These are phyloP conservation scores for Moesziomyces sp. DNA, from an alignment of 1,284 basidiomycete genomes.

Conservation along the genomic window DNA sequence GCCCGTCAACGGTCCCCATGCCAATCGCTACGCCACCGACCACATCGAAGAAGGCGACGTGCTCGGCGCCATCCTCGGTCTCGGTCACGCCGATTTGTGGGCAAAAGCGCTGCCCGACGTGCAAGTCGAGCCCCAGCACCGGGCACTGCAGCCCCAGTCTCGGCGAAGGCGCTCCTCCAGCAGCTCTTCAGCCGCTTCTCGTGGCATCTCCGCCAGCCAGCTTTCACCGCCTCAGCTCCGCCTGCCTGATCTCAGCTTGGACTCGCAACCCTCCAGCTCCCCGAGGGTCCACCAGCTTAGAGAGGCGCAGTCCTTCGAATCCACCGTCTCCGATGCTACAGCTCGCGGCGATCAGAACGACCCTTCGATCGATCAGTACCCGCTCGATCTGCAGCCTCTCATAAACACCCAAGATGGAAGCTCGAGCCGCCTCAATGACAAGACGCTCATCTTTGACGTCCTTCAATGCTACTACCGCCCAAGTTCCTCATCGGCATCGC, in stretches of 20 bases:
- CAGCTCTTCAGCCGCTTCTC: constrained; percentile 18
- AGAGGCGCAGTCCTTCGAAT: constrained; percentile 49
- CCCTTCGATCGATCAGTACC: constrained; percentile 13
- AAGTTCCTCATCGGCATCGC: not conserved
- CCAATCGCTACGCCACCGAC: constrained; percentile 21
- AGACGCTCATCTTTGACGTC: constrained; percentile 51
- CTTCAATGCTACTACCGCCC: constrained; percentile 46
- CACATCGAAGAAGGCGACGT: constrained; percentile 58
- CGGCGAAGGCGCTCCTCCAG: constrained; percentile 20
- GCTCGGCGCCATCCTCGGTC: constrained; percentile 59
- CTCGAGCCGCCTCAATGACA: not conserved
- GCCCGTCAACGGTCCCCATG: constrained; percentile 34
- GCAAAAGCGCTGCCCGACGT: constrained; percentile 6
- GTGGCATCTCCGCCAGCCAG: not conserved
- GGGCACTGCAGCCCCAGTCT: not conserved
- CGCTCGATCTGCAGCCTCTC: constrained; percentile 27
- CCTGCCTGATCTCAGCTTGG: constrained; percentile 38
- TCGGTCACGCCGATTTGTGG: constrained; percentile 41
- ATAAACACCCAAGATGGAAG: not conserved
- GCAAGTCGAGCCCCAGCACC: not conserved
- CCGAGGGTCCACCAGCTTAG: constrained; percentile 40
- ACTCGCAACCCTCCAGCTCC: constrained; percentile 15
- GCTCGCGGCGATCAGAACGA: constrained; percentile 23
- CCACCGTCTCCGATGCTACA: constrained; percentile 36
- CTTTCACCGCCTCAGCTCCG: constrained; percentile 15